Base-by-base conservation (phyloP, 2,329 filamentous ascomycete genomes). In the Ceratocystiopsis brevicomis region DNA sequence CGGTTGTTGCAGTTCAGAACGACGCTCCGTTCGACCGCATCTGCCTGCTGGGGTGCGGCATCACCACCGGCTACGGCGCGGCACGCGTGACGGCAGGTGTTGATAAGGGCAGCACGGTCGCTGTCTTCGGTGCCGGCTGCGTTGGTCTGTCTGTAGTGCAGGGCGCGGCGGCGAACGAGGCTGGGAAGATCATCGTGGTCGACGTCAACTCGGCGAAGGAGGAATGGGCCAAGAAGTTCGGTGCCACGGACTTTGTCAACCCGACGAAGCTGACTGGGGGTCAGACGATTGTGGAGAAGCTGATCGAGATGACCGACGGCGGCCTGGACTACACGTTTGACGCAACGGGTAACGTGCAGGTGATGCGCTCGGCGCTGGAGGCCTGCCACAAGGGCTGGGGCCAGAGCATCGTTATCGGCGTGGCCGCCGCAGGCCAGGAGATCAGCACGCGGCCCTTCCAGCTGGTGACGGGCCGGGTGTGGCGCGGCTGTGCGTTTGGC, bases 311-410 rank as follows among this genome's bases (percentile, higher is more conserved):
- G 81, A 98, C 90, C 2, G 90, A 96, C 56, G 90, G 90, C 51
- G 90, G 90, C 42, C 93, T 86, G 60, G 90, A 98, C 68, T 96
- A 95, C 69, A 98, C 90, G 41, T 98, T 98, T 59, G 90, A 98
- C 68, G 96, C 90, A 72, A 98, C 90, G 8, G 90, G 90, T 47
- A 96, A 96, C 57, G 87, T 96, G 43, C 75, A 78, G 53, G 90
- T 98, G 44, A 98, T 94, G 90, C 75, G 90, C 50, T 81, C 84
- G 43, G 90, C 90, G 37, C 76, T 98, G 47, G 88, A 98, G 68
- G 87, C 90, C 40, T 96, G 87, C 69, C 90, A 98, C 71, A 98
- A 98, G 76, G 90, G 90, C 40, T 98, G 90, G 90, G 90, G 90
- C 56, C 76, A 95, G 71, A 92, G 82, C 59, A 94, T 98, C 62